Evolutionary conservation across 2,329 filamentous ascomycete genomes (phyloP).

Genomic region (Sclerotinia minor): DNA sequence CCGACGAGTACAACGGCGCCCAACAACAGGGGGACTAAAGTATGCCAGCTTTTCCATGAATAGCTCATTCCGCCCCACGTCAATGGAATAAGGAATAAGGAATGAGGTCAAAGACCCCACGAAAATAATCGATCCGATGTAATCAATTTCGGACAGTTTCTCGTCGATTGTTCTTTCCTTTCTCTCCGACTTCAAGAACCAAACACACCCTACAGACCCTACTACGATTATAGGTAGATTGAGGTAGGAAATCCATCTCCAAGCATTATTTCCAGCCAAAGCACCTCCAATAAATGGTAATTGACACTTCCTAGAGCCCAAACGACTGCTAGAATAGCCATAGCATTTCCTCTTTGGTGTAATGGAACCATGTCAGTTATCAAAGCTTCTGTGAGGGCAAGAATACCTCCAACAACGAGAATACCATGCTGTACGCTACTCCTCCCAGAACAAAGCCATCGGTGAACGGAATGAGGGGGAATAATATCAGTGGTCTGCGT

Average conservation of each 20-base stretch:
- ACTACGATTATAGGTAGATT: constrained; percentile 34
- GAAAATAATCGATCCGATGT: constrained; percentile 61
- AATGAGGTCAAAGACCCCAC: constrained; percentile 57
- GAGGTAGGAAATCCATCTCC: constrained; percentile 37
- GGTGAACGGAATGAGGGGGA: constrained; percentile 31
- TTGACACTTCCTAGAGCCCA: constrained; percentile 38
- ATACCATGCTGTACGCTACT: constrained; percentile 34
- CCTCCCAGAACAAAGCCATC: constrained; percentile 39
- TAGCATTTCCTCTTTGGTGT: constrained; percentile 45
- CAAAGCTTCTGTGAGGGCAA: constrained; percentile 48
- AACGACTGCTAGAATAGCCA: constrained; percentile 32
- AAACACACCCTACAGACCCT: constrained; percentile 29
- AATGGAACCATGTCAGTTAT: constrained; percentile 49
- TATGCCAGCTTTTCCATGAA: constrained; percentile 59
- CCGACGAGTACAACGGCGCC: constrained; percentile 51
- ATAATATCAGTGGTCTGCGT: constrained; percentile 30
- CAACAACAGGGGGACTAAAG: constrained; percentile 59
- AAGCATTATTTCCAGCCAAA: constrained; percentile 44
- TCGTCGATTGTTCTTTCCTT: constrained; percentile 41
- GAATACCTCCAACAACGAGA: constrained; percentile 48
- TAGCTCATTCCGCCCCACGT: constrained; percentile 65
- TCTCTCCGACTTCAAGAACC: constrained; percentile 30
- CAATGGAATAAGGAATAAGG: constrained; percentile 61
- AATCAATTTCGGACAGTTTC: constrained; percentile 52
- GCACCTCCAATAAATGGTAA: constrained; percentile 45